Percentiles rank a stretch among this genome's conserved stretches.
phyloP scores from a whole-genome alignment of 225 moss, liverwort and hornwort genomes.

The Physcomitrellopsis africana region DNA sequence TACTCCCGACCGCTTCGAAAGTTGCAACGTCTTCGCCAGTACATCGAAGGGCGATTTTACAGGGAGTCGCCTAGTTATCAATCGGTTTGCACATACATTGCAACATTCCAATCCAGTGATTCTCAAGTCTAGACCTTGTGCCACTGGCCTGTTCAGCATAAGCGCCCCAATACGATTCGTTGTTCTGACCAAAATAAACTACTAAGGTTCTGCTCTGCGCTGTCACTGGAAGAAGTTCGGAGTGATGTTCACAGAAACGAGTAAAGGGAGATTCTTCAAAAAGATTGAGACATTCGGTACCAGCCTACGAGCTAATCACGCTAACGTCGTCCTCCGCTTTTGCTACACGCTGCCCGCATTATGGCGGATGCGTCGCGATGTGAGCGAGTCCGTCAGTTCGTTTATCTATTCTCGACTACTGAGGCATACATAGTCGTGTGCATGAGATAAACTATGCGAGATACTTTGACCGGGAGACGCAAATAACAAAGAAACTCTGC shows the following conservation, averaged over 20 bases:
- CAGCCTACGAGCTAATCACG: conserved; percentile 23
- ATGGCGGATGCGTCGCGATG: background rate
- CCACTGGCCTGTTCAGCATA: background rate
- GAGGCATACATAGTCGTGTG: conserved; percentile 4
- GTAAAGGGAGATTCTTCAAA: background rate
- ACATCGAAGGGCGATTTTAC: conserved; percentile 15
- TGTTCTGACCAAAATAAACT: background rate
- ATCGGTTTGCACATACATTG: background rate
- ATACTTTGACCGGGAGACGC: background rate
- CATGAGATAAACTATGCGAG: conserved; percentile 12
- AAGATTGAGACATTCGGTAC: conserved; percentile 13
- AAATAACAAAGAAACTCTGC: background rate
- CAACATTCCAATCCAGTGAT: conserved; percentile 5
- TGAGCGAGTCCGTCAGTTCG: background rate
- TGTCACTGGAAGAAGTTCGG: conserved; percentile 1
- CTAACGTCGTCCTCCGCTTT: background rate
- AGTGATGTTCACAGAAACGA: background rate
- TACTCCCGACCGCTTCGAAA: background rate
- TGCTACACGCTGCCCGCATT: background rate
- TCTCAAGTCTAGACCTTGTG: conserved; percentile 16
- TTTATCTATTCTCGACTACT: background rate
- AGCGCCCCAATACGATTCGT: conserved; percentile 9
- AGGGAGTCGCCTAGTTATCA: background rate
- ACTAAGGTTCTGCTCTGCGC: conserved; percentile 3
- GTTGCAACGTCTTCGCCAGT: conserved; percentile 10